A percentile compares a stretch with the other conserved stretches of the same genome.
Evolutionary conservation across 2,329 filamentous ascomycete genomes (phyloP).

Genomic region (Alternaria rosae): DNA sequence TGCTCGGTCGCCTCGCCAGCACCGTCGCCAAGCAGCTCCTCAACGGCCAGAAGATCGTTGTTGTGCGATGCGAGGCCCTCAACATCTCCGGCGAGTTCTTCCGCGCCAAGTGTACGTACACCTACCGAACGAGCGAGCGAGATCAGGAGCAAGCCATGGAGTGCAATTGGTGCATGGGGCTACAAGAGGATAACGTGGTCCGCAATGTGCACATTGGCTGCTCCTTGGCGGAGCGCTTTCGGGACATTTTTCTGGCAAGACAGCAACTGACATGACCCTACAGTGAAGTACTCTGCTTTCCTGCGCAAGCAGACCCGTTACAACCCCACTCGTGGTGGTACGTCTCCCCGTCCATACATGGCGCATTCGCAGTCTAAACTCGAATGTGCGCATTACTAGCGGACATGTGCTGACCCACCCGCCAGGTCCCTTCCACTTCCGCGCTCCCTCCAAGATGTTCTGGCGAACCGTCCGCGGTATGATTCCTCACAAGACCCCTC

Average conservation of each 20-base stretch:
- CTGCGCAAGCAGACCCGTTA: conserved; percentile 99
- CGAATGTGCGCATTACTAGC: not conserved
- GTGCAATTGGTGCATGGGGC: conserved; percentile 8
- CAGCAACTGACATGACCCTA: conserved; percentile 49
- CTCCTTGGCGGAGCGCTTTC: conserved; percentile 13
- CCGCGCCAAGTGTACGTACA: conserved; percentile 97
- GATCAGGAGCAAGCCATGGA: conserved; percentile 25
- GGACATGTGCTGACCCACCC: conserved; percentile 28
- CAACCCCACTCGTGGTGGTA: conserved; percentile 98
- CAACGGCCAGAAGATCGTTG: conserved; percentile 98
- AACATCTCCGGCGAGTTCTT: conserved; percentile 99
- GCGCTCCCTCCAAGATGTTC: conserved; percentile 98
- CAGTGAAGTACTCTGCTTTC: conserved; percentile 99
- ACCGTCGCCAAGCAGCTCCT: conserved; percentile 99
- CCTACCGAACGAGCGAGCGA: conserved; percentile 24
- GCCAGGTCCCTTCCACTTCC: conserved; percentile 98
- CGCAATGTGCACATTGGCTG: conserved; percentile 17
- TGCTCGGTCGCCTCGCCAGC: conserved; percentile 97
- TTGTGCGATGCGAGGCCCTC: conserved; percentile 97
- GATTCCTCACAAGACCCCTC: conserved; percentile 99
- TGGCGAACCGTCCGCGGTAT: conserved; percentile 99
- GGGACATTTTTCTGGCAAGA: conserved; percentile 8
- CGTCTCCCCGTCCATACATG: conserved; percentile 50
- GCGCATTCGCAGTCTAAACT: not conserved
- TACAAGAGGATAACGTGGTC: not conserved